A percentile compares a stretch with the other conserved stretches of the same genome.
Conservation (phyloP, 257 asterid genomes). For the Buddleja alternifolia region DNA sequence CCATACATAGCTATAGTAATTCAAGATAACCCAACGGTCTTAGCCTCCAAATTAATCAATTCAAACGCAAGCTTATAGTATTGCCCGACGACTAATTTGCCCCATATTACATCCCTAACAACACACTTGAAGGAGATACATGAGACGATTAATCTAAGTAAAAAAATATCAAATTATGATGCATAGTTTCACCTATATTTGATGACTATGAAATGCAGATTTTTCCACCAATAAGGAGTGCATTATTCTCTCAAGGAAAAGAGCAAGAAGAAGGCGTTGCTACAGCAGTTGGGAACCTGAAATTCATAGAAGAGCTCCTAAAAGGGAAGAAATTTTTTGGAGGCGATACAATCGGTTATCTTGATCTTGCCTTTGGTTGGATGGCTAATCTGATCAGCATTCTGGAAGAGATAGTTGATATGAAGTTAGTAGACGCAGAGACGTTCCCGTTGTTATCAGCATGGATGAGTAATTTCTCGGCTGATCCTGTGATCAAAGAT, state of each 20-base stretch:
- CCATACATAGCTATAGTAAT: too few relatives aligned
- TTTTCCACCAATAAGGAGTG: constrained; percentile 41
- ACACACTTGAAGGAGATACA: neutral
- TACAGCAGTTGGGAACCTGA: constrained; percentile 39
- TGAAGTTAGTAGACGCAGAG: constrained; percentile 47
- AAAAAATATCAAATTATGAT: neutral
- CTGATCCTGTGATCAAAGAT: constrained; percentile 53
- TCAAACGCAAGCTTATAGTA: too few relatives aligned
- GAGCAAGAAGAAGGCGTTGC: constrained; percentile 47
- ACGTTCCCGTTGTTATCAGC: constrained; percentile 49
- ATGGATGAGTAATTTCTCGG: constrained; percentile 52
- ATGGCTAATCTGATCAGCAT: constrained; percentile 46
- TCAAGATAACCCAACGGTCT: too few relatives aligned
- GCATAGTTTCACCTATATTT: neutral
- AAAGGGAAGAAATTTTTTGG: constrained; percentile 58
- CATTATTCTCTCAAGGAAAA: constrained; percentile 40
- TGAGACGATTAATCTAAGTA: neutral
- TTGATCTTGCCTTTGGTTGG: constrained; percentile 67
- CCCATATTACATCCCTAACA: neutral
- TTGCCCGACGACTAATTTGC: neutral
- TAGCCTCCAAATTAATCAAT: too few relatives aligned
- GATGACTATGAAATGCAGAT: constrained; percentile 38
- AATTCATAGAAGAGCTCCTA: constrained; percentile 51
- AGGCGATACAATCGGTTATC: constrained; percentile 60
- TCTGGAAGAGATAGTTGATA: constrained; percentile 45